Evolutionary conservation across 129 eudicot genomes (phyloP), one percentile per base, ranked within the genome.

Genomic region (Centrapalus pauciflorus): DNA sequence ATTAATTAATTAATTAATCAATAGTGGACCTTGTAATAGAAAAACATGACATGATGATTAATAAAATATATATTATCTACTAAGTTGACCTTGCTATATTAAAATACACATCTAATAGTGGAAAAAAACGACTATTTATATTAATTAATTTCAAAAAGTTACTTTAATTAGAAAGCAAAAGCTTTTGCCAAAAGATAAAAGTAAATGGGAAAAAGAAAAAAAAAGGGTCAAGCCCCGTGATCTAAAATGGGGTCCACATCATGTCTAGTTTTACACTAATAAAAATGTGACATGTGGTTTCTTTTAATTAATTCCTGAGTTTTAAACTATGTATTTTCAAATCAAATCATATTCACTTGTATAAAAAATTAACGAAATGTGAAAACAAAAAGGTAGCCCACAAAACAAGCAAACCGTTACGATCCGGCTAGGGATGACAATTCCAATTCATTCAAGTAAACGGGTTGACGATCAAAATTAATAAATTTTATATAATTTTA

Each of bases 101-200:
- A 20, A 34, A 32, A 6, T 7, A 25, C n/a, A 55, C 27, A 7
- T 19, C 23, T 30, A 66, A 40, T 54, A 12, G 26, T 4, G 26
- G 28, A 41, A 64, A 45, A 58, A 14, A 55, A 56, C 61, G 41
- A 58, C 32, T 73, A 46, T 55, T 43, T 64, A 8, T 7, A 16
- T 23, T n/a, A n/a, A n/a, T 45, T 56, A 30, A 45, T 65, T 32
- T 56, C 1, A 4, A 7, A 74, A 66, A 74, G 73, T 43, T 74
- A 56, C 73, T 73, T 73, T 73, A 32, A 41, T 45, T 65, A 16
- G 67, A 74, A 74, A 64, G 59, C 65, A 30, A 74, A 65, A 72
- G 63, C 14, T 2, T 33, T 37, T 2, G 1, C 6, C n/a, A 33
- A 74, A 74, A 54, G 66, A 28, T 41, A n/a, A 55, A 66, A 74